A percentile compares a stretch with the other conserved stretches of the same genome.
Conservation (phyloP, 164 flowering plant genomes). For the Vitis labrusca region DNA sequence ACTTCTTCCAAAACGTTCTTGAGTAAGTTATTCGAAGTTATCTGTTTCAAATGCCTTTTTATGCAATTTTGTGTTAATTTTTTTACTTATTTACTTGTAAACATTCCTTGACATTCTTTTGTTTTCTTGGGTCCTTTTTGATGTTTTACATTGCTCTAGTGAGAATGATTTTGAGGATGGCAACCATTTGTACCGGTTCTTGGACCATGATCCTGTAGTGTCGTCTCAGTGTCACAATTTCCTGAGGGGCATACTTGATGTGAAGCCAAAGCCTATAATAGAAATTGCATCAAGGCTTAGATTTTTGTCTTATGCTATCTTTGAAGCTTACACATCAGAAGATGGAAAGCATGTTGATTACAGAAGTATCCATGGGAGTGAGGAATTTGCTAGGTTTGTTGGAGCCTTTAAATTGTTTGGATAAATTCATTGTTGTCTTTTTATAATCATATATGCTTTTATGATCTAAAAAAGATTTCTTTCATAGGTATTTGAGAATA, state of each 20-base stretch:
- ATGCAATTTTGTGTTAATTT: conserved; percentile 7
- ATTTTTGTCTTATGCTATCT: conserved; percentile 61
- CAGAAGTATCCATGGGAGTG: conserved; percentile 75
- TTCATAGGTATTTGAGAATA: conserved; percentile 49
- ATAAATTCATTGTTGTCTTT: background rate
- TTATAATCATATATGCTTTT: background rate
- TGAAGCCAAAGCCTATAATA: conserved; percentile 61
- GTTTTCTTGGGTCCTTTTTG: background rate
- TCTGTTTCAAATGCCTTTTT: background rate
- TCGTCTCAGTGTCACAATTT: conserved; percentile 73
- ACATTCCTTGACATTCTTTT: background rate
- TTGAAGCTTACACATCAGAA: conserved; percentile 74
- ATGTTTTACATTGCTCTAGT: conserved; percentile 30
- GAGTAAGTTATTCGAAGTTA: conserved; percentile 49
- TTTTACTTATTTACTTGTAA: background rate
- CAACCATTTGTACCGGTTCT: conserved; percentile 72
- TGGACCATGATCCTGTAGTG: conserved; percentile 81
- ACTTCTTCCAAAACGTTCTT: conserved; percentile 70
- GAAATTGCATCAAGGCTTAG: conserved; percentile 78
- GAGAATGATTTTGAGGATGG: conserved; percentile 88
- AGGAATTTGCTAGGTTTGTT: conserved; percentile 88
- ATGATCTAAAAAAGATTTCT: background rate
- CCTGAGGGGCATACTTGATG: conserved; percentile 62
- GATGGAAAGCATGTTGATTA: conserved; percentile 87
- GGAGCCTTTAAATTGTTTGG: background rate